Evolutionary conservation across 2,329 filamentous ascomycete genomes (phyloP).

Genomic region (Neonectria ditissima): DNA sequence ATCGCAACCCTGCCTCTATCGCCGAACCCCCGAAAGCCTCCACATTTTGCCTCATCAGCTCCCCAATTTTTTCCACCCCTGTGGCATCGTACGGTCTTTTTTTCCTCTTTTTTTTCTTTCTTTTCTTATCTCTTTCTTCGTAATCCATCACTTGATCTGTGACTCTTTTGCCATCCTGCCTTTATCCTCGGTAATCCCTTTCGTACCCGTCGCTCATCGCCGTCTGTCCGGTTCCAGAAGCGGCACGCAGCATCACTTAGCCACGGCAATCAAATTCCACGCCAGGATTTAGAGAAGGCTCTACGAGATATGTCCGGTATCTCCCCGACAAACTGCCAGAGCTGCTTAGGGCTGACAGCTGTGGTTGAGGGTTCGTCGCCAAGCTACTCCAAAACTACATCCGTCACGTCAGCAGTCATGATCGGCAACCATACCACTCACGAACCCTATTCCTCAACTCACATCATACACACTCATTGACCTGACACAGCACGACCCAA

Average conservation of each 20-base stretch:
- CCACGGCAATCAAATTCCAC: neutral
- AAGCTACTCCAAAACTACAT: neutral
- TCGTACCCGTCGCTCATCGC: neutral
- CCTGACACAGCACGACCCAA: neutral
- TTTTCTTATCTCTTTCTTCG: slow-evolving; percentile 4
- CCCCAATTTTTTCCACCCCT: slow-evolving; percentile 4
- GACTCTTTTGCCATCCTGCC: neutral
- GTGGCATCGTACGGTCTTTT: slow-evolving; percentile 6
- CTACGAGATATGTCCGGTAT: neutral
- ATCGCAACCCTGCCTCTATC: neutral
- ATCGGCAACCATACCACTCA: neutral
- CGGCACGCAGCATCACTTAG: neutral
- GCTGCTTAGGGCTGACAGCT: neutral
- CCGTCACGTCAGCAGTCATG: neutral
- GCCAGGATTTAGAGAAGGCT: neutral
- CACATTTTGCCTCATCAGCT: slow-evolving; percentile 14
- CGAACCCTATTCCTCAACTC: neutral
- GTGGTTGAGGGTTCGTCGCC: neutral
- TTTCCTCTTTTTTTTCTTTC: neutral
- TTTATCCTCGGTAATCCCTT: slow-evolving; percentile 20
- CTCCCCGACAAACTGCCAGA: neutral
- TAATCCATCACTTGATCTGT: slow-evolving; percentile 14
- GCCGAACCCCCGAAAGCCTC: slow-evolving; percentile 20
- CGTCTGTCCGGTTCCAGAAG: slow-evolving; percentile 5
- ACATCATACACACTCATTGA: neutral